Evolutionary conservation across 2,329 filamentous ascomycete species (phyloP), one percentile per base, ranked within the genome.

Genomic region (Colletotrichum sp.): DNA sequence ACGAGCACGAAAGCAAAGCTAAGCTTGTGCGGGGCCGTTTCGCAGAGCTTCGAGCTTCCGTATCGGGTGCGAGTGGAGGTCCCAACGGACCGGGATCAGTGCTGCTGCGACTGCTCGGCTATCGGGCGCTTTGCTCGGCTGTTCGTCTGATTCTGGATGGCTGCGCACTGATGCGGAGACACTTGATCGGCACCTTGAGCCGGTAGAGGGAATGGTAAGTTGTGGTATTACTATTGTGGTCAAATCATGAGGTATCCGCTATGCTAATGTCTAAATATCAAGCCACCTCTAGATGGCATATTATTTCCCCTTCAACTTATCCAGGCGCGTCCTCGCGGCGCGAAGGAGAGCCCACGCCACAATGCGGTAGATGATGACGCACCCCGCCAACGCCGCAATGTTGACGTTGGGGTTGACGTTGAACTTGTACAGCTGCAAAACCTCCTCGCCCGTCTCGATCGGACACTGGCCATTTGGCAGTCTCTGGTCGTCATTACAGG

Each of bases 351-450:
- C 80, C 87, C 91, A 94, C 0, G 92, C 91, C 12, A 95, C 79
- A 5, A 94, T 36, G 10, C 94, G 86, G 83, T 96, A 96, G 8
- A 89, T 86, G 2, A 95, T 87, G 3, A 93, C 88, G 72, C 91
- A 92, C 2, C 91, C 89, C 0, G 91, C 93, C 79, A 96, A 80
- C 5, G 89, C 91, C 78, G 91, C 87, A 4, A 95, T 81, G 78
- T 94, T 93, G 70, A 90, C 85, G 15, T 88, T 86, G 0, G 92
- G 90, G 78, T 93, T 87, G 13, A 88, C 90, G 69, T 94, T 87
- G 70, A 95, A 85, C 66, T 90, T 89, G 82, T 95, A 96, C 70
- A 95, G 80, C 60, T 90, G 82, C 65, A 96, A 82, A 1, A 94
- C 94, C 79, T 96, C 87, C 79, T 92, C 86, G 0, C 94, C 94